Evolutionary conservation across 768 basidiomycete genomes (phyloP).

Genomic region (Pisolithus microcarpus): DNA sequence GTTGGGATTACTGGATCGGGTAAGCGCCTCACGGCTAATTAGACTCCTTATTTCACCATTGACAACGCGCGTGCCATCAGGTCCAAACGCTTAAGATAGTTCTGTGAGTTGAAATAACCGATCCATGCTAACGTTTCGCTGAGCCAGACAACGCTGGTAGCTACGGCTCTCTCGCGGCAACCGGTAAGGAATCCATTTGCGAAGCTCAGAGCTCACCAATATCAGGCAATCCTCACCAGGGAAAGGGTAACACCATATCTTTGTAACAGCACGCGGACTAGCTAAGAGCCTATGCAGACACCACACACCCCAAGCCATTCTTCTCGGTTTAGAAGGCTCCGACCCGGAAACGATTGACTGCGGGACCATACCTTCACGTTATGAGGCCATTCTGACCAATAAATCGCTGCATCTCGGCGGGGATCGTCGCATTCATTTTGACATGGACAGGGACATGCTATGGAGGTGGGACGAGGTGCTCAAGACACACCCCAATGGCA

Average conservation of each 20-base stretch:
- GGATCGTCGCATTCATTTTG: conserved; percentile 69
- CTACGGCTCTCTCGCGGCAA: conserved; percentile 91
- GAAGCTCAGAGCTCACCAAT: conserved; percentile 3
- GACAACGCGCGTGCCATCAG: conserved; percentile 28
- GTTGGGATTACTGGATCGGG: conserved; percentile 63
- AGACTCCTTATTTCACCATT: background rate
- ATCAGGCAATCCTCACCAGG: conserved; percentile 33
- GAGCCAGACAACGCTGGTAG: conserved; percentile 29
- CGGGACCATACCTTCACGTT: conserved; percentile 72
- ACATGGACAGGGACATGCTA: conserved; percentile 87
- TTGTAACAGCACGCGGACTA: conserved; percentile 1
- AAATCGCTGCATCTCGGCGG: conserved; percentile 68
- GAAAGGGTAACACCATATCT: conserved; percentile 53
- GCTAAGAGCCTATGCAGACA: conserved; percentile 40
- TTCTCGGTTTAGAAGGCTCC: conserved; percentile 79
- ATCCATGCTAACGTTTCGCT: conserved; percentile 15
- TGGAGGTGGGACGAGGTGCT: conserved; percentile 90
- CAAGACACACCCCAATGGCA: conserved; percentile 86
- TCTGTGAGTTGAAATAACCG: conserved; percentile 40
- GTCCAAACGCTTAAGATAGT: conserved; percentile 79
- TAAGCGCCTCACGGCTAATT: conserved; percentile 16
- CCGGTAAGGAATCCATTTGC: conserved; percentile 42
- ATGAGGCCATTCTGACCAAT: conserved; percentile 56
- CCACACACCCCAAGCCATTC: conserved; percentile 81
- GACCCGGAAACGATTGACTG: conserved; percentile 94